A percentile compares a stretch with the other conserved stretches of the same genome.
phyloP scores from a whole-genome alignment of 2,329 filamentous ascomycete genomes.

The Aureobasidium sp. region DNA sequence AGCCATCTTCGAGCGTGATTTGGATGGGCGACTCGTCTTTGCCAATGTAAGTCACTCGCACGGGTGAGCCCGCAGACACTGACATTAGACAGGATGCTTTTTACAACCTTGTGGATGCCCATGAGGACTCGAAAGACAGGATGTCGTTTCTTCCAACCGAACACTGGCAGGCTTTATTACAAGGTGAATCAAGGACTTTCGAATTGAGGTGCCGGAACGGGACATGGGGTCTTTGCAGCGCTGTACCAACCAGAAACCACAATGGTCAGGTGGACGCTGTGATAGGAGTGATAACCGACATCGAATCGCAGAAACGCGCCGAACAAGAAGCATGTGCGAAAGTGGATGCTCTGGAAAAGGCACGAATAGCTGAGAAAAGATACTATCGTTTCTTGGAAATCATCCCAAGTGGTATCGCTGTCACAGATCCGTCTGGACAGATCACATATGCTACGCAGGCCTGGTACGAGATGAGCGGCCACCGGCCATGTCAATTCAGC shows the following conservation, averaged over 20 bases:
- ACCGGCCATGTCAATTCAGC: not conserved
- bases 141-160: not conserved
- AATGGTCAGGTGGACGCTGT: constrained; percentile 18
- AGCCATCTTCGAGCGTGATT: constrained; percentile 16
- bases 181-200: not conserved
- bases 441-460: constrained; percentile 12
- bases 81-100: not conserved
- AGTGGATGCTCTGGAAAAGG: constrained; percentile 34
- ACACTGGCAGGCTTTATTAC: not conserved
- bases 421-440: constrained; percentile 16
- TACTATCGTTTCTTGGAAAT: constrained; percentile 25
- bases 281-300: constrained; percentile 23
- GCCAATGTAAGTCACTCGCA: constrained; percentile 6
- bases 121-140: not conserved
- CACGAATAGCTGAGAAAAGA: constrained; percentile 32
- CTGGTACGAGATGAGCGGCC: constrained; percentile 9
- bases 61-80: not conserved
- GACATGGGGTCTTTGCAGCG: constrained; percentile 21
- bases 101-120: not conserved
- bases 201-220: not conserved
- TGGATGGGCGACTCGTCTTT: constrained; percentile 8
- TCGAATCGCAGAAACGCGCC: constrained; percentile 22
- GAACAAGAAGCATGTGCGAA: constrained; percentile 32
- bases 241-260: constrained; percentile 18
- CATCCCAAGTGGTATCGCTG: constrained; percentile 30